phyloP scores from a whole-genome alignment of 2,329 filamentous ascomycete species.

The Calonectria naviculata region DNA sequence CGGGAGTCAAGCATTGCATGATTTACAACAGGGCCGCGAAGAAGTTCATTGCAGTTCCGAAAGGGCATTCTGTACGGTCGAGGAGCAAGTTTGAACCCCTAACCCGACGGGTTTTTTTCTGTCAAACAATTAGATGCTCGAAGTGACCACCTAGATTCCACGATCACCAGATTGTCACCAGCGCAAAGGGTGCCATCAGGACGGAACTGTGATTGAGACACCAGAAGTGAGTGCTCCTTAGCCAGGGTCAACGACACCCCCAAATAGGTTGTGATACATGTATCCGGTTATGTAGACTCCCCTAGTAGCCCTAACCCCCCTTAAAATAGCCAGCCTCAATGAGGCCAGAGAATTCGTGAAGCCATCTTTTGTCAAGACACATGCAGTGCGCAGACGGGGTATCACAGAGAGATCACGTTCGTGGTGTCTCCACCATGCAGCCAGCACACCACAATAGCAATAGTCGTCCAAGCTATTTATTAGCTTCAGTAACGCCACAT shows the following conservation, averaged over 20 bases:
- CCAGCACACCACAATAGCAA: too few species aligned
- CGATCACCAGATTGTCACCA: too few species aligned
- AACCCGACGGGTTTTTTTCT: too few species aligned
- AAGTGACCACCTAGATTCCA: too few species aligned
- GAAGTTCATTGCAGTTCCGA: constrained; percentile 98
- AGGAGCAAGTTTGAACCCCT: constrained; percentile 72
- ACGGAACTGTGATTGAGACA: too few species aligned
- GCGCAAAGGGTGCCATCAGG: too few species aligned
- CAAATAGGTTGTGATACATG: background rate
- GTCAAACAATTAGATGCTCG: too few species aligned
- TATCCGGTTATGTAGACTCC: background rate
- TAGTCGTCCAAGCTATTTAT: too few species aligned
- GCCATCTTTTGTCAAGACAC: background rate
- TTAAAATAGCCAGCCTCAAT: background rate
- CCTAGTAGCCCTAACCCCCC: background rate
- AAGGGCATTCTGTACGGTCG: constrained; percentile 94
- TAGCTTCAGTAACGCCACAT: too few species aligned
- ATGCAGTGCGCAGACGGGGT: background rate
- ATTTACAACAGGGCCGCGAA: constrained; percentile 96
- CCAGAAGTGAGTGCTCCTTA: too few species aligned
- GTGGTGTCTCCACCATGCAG: too few species aligned
- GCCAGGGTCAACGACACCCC: too few species aligned
- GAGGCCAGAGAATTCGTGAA: background rate
- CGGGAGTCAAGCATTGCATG: constrained; percentile 88
- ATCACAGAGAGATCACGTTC: background rate